Evolutionary conservation across 2,329 filamentous ascomycete species (phyloP), one percentile per base, ranked within the genome.

Genomic region (Alternaria sp.): DNA sequence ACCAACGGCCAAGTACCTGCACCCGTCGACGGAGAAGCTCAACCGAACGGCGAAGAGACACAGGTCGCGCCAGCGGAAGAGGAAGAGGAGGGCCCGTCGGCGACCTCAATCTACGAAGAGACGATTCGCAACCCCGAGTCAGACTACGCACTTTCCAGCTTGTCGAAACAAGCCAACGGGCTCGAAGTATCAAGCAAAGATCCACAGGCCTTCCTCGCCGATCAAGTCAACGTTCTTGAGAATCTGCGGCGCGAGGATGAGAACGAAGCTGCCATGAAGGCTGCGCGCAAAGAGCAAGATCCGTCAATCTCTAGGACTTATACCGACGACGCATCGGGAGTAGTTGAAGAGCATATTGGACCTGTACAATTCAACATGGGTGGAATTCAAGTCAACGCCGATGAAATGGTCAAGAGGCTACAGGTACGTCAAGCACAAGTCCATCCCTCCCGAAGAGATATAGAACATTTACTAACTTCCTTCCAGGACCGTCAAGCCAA

Each of bases 291-390:
- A 67, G 79, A 80, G 23, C 73, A 73, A n/a, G 71, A 75, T 10
- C 67, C 74, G 0, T 66, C 68, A 3, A 68, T 71, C 21, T 52
- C 40, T 11, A 64, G 74, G 11, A 66, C 69, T 0, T 76, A 59
- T 47, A 52, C 61, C 2, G 76, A 78, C 0, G 76, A 77, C 21
- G 68, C 65, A 9, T 78, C 77, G 44, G 77, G 78, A n/a, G 76
- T 81, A 11, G 79, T 81, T 5, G 79, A 81, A 58, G 78, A 81
- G 62, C 93, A 97, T 73, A 97, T 97, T 74, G 94, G 94, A 0
- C 93, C 94, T 0, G 93, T 97, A 68, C 93, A 97, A 76, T 97
- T 98, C 83, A 99, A 99, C 78, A 96, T 99, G 87, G 96, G 96
- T 45, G 96, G 96, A 57, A 97, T 99, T 67, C 93, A 97, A 77